Percentiles rank a stretch among this genome's conserved stretches.
phyloP scores from a whole-genome alignment of 2,329 filamentous ascomycete species.

The Sphaerostilbella broomeana region DNA sequence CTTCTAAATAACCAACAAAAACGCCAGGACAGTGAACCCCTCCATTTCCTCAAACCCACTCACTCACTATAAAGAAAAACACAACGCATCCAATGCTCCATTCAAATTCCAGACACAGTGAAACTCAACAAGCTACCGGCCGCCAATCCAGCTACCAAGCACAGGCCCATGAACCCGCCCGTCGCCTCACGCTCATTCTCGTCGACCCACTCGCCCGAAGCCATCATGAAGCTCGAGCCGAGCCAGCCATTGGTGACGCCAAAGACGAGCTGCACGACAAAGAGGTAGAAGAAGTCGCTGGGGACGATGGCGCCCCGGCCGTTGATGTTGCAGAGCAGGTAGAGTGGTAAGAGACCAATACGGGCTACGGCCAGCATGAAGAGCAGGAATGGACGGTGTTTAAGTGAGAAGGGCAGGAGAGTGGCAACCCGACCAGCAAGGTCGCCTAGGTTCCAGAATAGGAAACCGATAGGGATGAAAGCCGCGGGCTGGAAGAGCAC shows the following conservation, averaged over 20 bases:
- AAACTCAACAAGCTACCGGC: conserved; percentile 89
- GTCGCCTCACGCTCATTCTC: conserved; percentile 79
- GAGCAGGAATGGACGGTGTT: conserved; percentile 57
- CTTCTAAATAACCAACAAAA: neutral
- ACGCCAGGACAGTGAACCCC: conserved; percentile 2
- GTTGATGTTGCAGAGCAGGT: conserved; percentile 81
- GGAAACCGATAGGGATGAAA: conserved; percentile 85
- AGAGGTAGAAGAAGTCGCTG: conserved; percentile 83
- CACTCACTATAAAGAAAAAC: neutral
- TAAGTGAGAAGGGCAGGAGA: conserved; percentile 49
- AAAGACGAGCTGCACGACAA: conserved; percentile 76
- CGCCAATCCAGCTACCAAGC: conserved; percentile 77
- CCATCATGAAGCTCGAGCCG: conserved; percentile 87
- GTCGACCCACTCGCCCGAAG: conserved; percentile 72
- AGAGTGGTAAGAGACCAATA: conserved; percentile 70
- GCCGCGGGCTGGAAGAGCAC: conserved; percentile 62
- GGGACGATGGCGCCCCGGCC: conserved; percentile 65
- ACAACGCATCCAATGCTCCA: neutral
- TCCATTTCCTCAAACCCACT: too few species aligned
- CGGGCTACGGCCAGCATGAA: conserved; percentile 63
- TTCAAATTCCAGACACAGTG: conserved; percentile 46
- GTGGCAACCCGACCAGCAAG: conserved; percentile 68
- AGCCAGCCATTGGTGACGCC: conserved; percentile 84
- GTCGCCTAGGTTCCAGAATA: conserved; percentile 92
- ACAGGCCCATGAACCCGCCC: conserved; percentile 89